A percentile compares a stretch with the other conserved stretches of the same genome.
Evolutionary conservation across 2,329 filamentous ascomycete species (phyloP).

Genomic region (Ophiosphaerella narmari): DNA sequence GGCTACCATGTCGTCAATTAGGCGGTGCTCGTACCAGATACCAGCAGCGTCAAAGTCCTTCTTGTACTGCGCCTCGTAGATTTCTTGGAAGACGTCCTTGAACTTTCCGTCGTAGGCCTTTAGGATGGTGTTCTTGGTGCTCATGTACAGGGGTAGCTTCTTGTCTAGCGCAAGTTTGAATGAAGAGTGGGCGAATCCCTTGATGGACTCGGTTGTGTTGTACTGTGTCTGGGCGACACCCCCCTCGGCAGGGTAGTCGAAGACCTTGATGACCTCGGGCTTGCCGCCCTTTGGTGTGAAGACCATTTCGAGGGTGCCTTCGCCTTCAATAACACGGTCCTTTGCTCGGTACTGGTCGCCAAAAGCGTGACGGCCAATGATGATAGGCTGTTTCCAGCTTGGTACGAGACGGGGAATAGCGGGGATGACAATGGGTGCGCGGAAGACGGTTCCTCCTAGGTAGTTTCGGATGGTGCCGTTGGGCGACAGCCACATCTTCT

Average conservation of each 20-base stretch:
- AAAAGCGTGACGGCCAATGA: slow-evolving; percentile 97
- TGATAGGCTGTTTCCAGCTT: slow-evolving; percentile 98
- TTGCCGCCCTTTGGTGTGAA: slow-evolving; percentile 83
- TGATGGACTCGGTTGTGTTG: slow-evolving; percentile 96
- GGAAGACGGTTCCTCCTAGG: slow-evolving; percentile 93
- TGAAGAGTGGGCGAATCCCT: slow-evolving; percentile 90
- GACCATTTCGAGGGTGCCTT: slow-evolving; percentile 91
- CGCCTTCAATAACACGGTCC: slow-evolving; percentile 80
- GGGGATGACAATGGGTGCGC: slow-evolving; percentile 96
- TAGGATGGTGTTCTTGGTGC: slow-evolving; percentile 99
- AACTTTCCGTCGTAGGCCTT: slow-evolving; percentile 99
- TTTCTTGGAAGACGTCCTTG: slow-evolving; percentile 99
- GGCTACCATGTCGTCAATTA: slow-evolving; percentile 99
- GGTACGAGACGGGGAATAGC: slow-evolving; percentile 90
- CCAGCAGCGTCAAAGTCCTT: slow-evolving; percentile 85
- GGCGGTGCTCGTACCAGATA: slow-evolving; percentile 99
- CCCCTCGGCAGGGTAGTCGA: slow-evolving; percentile 82
- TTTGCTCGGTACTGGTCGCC: slow-evolving; percentile 98
- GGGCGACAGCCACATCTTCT: slow-evolving; percentile 99
- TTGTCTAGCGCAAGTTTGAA: slow-evolving; percentile 95
- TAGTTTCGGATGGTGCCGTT: slow-evolving; percentile 82
- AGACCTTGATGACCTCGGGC: slow-evolving; percentile 87
- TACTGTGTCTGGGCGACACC: slow-evolving; percentile 95
- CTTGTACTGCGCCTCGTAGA: slow-evolving; percentile 88
- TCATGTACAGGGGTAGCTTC: slow-evolving; percentile 95